Percentiles rank a stretch among this genome's conserved stretches.
Conservation (phyloP, 208 protist species). For the Crithidia acanthocephali region DNA sequence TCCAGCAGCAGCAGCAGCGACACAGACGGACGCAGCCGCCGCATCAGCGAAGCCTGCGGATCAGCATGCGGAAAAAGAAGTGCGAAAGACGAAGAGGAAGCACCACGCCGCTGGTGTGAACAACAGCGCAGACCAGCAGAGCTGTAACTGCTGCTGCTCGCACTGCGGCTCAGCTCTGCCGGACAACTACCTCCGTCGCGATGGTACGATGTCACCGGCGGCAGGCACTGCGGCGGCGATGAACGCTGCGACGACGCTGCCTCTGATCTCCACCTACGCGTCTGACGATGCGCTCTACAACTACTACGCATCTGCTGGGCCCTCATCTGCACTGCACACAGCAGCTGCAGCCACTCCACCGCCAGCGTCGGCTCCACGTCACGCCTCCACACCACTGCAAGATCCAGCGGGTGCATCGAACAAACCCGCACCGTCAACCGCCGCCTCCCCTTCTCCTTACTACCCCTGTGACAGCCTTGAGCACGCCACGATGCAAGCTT, state of each 20-base stretch:
- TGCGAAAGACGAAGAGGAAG: slow-evolving; percentile 5
- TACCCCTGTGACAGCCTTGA: slow-evolving; percentile 27
- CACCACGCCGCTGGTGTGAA: not conserved
- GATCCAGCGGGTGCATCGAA: not conserved
- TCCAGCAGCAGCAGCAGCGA: not conserved
- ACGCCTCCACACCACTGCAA: too few relatives aligned
- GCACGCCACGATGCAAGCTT: slow-evolving; percentile 33
- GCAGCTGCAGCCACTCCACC: not conserved
- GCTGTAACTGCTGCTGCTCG: not conserved
- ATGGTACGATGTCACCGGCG: too few relatives aligned
- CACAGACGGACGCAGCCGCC: not conserved
- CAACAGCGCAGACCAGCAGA: not conserved
- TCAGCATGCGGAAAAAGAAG: not conserved
- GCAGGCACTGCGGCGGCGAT: not conserved
- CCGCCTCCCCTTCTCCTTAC: slow-evolving; percentile 1
- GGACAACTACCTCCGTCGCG: not conserved
- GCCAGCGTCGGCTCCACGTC: too few relatives aligned
- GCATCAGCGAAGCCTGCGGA: not conserved
- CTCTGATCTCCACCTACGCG: slow-evolving; percentile 3
- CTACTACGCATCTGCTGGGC: not conserved
- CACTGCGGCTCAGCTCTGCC: not conserved
- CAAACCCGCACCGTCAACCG: not conserved
- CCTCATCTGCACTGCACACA: too few relatives aligned
- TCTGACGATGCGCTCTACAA: slow-evolving; percentile 9
- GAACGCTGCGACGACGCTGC: not conserved